Conservation (phyloP, 495 filamentous ascomycete genomes). For the Aspergillus indologenus region DNA sequence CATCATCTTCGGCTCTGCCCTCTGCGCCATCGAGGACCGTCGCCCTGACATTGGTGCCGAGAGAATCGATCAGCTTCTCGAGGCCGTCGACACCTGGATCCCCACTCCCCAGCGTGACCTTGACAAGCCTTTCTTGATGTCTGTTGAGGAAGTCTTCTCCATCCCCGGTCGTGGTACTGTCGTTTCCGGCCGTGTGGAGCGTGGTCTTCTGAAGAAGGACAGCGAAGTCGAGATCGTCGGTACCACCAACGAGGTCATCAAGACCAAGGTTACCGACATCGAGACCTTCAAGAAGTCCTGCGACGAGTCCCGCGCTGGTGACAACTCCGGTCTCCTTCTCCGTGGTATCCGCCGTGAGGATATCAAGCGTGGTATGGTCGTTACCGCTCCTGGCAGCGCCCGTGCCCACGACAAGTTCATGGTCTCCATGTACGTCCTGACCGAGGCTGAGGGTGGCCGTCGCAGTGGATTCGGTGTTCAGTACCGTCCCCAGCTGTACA, state of each 20-base stretch:
- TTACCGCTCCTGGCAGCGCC: constrained; percentile 70
- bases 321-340: constrained; percentile 97
- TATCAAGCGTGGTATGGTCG: constrained; percentile 88
- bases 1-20: constrained; percentile 91
- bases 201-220: constrained; percentile 88
- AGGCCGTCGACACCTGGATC: constrained; percentile 94
- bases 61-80: constrained; percentile 84
- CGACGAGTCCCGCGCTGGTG: constrained; percentile 87
- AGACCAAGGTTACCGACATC: constrained; percentile 98
- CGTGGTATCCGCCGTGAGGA: constrained; percentile 94
- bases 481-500: constrained; percentile 93
- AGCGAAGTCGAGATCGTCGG: constrained; percentile 90
- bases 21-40: constrained; percentile 88
- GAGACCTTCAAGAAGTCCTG: constrained; percentile 99
- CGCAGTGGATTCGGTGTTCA: constrained; percentile 90
- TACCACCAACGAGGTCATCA: constrained; percentile 69
- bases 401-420: constrained; percentile 88
- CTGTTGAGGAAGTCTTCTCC: constrained; percentile 97
- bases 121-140: constrained; percentile 98
- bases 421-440: constrained; percentile 91
- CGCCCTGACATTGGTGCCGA: constrained; percentile 79
- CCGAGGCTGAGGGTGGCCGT: constrained; percentile 95
- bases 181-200: constrained; percentile 94
- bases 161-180: constrained; percentile 97
- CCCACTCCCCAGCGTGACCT: constrained; percentile 85